Evolutionary conservation across 495 filamentous ascomycete species (phyloP), one percentile per base, ranked within the genome.

Genomic region (Aspergillus olivimuriae): DNA sequence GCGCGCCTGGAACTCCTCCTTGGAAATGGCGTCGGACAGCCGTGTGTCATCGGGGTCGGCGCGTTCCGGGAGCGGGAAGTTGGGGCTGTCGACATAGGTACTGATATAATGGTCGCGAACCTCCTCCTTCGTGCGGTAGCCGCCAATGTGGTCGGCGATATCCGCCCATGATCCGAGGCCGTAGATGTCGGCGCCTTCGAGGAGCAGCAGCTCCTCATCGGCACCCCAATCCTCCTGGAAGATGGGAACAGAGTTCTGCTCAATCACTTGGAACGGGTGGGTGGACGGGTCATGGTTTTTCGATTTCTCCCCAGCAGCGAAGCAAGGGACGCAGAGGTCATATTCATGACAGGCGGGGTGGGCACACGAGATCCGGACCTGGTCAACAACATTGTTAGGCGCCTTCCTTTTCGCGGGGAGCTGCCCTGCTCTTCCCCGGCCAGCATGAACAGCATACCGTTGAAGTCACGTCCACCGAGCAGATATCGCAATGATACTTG

Each of bases 181-280:
- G 59, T 99, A 99, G 44, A 86, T 94, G 61, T 99, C 94, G n/a
- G 88, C 87, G 12, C 92, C 92, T 64, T 99, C 94, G 17, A 99
- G 68, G 31, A 99, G 70, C 7, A 95, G 65, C 12, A 96, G 67
- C 63, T 99, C 92, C 58, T 99, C 92, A 59, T 99, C 92, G 4
- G 92, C 92, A 32, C 92, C 92, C 92, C 92, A 99, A 47, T 95
- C 91, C 43, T 77, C 77, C 47, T 89, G 81, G 51, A 94, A 99
- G 30, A 99, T 97, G 1, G 92, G 92, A 31, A 97, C 89, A 1
- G 89, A 94, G 60, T 99, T 94, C 57, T 97, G 92, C 57, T 99
- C 92, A 53, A 97, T 96, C 37, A 99, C 92, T 52, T 85, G 84
- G 58, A 80, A 97, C 16, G 86, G 73, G 62, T 99, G 92, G 3